These are phyloP conservation scores for Aureobasidium sp. DNA, from an alignment of 2,329 filamentous ascomycete genomes.

Conservation along the genomic window DNA sequence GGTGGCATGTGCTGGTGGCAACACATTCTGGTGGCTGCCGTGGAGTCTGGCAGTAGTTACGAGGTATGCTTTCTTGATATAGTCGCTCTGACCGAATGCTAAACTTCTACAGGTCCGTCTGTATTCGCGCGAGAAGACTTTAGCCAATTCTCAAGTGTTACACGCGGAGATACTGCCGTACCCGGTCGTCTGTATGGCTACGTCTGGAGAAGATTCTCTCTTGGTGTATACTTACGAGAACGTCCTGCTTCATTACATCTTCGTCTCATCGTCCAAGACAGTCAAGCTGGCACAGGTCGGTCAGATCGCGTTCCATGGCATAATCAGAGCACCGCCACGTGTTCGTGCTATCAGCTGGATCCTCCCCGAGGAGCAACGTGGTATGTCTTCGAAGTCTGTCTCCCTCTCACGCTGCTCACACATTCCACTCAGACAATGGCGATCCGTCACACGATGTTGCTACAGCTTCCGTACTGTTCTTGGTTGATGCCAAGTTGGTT, in stretches of 20 bases:
- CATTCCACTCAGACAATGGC: conserved; percentile 55
- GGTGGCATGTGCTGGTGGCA: conserved; percentile 99
- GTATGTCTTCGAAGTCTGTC: conserved; percentile 36
- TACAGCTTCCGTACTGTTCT: conserved; percentile 84
- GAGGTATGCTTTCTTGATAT: conserved; percentile 46
- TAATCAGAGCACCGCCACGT: conserved; percentile 85
- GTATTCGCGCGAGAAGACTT: conserved; percentile 76
- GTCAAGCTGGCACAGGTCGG: conserved; percentile 86
- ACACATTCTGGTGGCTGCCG: conserved; percentile 84
- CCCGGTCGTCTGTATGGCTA: conserved; percentile 82
- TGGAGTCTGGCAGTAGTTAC: conserved; percentile 76
- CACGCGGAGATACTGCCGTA: conserved; percentile 72
- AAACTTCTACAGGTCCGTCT: conserved; percentile 59
- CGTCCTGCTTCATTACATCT: conserved; percentile 88
- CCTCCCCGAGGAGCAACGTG: conserved; percentile 79
- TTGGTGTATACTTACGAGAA: conserved; percentile 98
- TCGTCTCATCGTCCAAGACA: conserved; percentile 62
- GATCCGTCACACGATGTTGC: conserved; percentile 95
- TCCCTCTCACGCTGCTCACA: conserved; percentile 20
- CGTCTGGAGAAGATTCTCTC: conserved; percentile 87
- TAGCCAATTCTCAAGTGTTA: conserved; percentile 67
- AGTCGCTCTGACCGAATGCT: background rate
- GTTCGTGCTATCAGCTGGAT: conserved; percentile 95
- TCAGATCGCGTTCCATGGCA: conserved; percentile 94
- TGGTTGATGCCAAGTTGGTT: conserved; percentile 96